Base-by-base conservation (phyloP, 2,329 filamentous ascomycete species). In the Trichoderma afroharzianum region DNA sequence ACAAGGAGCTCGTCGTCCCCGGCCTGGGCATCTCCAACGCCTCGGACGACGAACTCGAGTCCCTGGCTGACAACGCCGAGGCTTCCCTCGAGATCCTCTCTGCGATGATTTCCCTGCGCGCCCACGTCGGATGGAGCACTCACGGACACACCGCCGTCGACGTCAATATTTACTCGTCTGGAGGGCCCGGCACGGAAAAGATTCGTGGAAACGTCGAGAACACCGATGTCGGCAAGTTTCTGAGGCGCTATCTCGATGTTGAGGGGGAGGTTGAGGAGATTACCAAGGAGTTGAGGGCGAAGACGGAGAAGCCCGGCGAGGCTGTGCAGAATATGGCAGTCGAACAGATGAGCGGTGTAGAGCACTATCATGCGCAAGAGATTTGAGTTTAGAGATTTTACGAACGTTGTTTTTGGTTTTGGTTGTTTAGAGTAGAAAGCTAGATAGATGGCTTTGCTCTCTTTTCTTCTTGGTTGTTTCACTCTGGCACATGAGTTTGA, bases 131-230 rank as follows among this genome's bases (percentile, higher is more conserved):
- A 15, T 99, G 96, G 96, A 91, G 89, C 74, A 97, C 95, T 0
- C 95, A 98, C 80, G 96, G 96, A 32, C 96, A 99, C 83, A 92
- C 91, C 24, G 96, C 92, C 66, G 94, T 96, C 8, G 96, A 99
- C 79, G 96, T 99, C 63, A 99, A 99, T 81, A 93, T 99, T 75
- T 99, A 98, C 83, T 92, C 93, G 67, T 95, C 92, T 0, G 86
- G 86, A 59, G 90, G 93, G 4, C 86, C 88, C 0, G 86, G 88
- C 47, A 88, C 91, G 0, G 86, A 88, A 57, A 85, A 87, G 15
- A 85, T 97, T 7, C 84, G 88, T 3, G 95, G 95, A 8, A 98
- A 98, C 80, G 91, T 97, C 69, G 96, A 99, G 84, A 99, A 99
- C 79, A 98, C 91, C 0, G 94, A 98, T 30, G 87, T 99, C 1